Evolutionary conservation across 2,329 filamentous ascomycete genomes (phyloP), one percentile per base, ranked within the genome.

Genomic region (Cladosporium sp.): DNA sequence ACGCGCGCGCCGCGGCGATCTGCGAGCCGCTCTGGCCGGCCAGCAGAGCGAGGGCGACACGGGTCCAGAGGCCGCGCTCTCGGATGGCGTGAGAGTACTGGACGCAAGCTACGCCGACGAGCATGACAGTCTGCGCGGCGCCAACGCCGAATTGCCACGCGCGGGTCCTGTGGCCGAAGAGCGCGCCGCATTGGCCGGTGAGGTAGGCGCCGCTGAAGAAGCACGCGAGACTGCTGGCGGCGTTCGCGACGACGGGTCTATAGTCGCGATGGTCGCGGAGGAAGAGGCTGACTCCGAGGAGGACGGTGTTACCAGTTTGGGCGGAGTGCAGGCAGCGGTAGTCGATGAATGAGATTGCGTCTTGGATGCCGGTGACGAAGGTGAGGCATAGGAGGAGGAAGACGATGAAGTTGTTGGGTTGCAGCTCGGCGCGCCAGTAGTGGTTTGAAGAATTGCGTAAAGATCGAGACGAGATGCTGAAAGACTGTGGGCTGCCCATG

Each of bases 241-340:
- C 85, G 68, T 88, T 87, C 5, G 28, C 7, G 12, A 55, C 5
- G 56, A 80, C 70, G 40, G 37, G 29, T 3, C 28, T 8, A 28
- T 49, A 21, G 18, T 14, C 26, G 12, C 12, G 16, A n/a, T 3
- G 7, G 69, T 72, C 81, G 77, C 23, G 82, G 77, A 53, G 80
- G 78, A 68, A 82, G 77, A 66, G 83, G 21, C 50, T 52, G 65
- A 87, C 78, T 33, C 84, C 62, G 65, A 87, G 78, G 37, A 84
- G 84, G 58, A 89, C 82, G 2, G 86, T 88, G 76, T 89, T 89
- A 66, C 87, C 87, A 0, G 87, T 89, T 72, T 89, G 86, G 74
- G 89, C 89, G 33, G 85, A 88, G 16, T 85, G 84, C 74, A 89
- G 88, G 72, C 85, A 87, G 75, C 83, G 82, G 74, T 85, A 89